These are phyloP conservation scores for Microthyrium microscopicum DNA, from an alignment of 2,329 filamentous ascomycete genomes.

Conservation along the genomic window DNA sequence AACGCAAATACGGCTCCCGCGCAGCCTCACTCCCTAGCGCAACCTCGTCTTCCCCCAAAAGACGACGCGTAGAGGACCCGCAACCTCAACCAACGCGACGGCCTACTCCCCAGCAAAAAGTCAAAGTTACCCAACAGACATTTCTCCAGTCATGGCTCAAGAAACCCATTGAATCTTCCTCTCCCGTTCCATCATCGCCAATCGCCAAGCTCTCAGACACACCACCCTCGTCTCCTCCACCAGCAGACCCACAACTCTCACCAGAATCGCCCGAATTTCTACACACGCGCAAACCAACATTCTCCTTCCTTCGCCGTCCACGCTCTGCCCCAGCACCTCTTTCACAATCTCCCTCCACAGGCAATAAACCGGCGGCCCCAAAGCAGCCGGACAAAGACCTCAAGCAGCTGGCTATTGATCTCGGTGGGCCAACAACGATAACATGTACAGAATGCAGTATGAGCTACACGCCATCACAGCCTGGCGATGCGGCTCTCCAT, in stretches of 20 bases:
- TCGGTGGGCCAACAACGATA: conserved; percentile 4
- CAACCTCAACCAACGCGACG: too few species aligned
- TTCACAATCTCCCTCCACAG: not conserved
- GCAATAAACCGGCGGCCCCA: not conserved
- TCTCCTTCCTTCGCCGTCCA: not conserved
- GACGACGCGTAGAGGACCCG: too few species aligned
- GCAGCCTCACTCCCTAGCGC: too few species aligned
- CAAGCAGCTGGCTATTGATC: conserved; percentile 7
- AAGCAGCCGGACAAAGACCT: conserved; percentile 1
- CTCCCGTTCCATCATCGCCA: not conserved
- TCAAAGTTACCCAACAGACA: too few species aligned
- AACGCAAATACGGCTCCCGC: too few species aligned
- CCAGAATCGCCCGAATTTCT: too few species aligned
- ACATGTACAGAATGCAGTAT: conserved; percentile 43
- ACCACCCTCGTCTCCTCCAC: not conserved
- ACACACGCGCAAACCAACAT: conserved; percentile 1
- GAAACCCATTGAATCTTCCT: not conserved
- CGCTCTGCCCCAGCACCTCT: not conserved
- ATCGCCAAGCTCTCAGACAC: not conserved
- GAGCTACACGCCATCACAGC: conserved; percentile 47
- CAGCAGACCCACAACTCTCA: conserved; percentile 1
- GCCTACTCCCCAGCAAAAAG: too few species aligned
- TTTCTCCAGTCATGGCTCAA: too few species aligned
- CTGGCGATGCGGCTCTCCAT: conserved; percentile 45
- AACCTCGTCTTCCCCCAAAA: too few species aligned